phyloP scores from a whole-genome alignment of 495 filamentous ascomycete species.

The Aspergillus asperescens region DNA sequence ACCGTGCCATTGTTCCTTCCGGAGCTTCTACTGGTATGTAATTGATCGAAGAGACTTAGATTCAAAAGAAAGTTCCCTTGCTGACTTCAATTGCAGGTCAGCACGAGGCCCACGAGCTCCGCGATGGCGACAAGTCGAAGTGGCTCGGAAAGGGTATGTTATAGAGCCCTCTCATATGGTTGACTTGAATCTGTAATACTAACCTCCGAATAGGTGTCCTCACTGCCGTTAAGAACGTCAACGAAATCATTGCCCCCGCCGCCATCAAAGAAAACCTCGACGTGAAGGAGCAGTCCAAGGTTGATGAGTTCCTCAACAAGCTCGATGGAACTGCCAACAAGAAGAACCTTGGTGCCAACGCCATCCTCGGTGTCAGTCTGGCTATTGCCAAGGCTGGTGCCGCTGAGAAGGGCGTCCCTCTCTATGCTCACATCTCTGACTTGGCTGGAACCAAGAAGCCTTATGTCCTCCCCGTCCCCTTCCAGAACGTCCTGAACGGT shows the following conservation, averaged over 20 bases:
- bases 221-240: conserved; percentile 95
- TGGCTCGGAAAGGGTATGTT: conserved; percentile 86
- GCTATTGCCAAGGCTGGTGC: conserved; percentile 97
- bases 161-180: neutral
- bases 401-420: conserved; percentile 95
- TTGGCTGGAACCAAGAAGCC: conserved; percentile 99
- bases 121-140: conserved; percentile 95
- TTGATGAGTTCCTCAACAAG: conserved; percentile 92
- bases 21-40: conserved; percentile 90
- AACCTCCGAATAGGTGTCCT: conserved; percentile 55
- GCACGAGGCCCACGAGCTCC: conserved; percentile 97
- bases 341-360: conserved; percentile 96
- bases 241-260: conserved; percentile 83
- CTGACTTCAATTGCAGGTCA: conserved; percentile 56
- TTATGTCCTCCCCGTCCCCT: conserved; percentile 97
- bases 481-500: conserved; percentile 99
- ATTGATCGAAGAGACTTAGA: neutral
- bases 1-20: conserved; percentile 98
- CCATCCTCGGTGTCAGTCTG: conserved; percentile 93
- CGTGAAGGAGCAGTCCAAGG: conserved; percentile 91
- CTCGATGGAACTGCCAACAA: conserved; percentile 97
- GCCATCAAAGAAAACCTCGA: conserved; percentile 90
- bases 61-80: neutral
- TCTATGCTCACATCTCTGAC: conserved; percentile 97
- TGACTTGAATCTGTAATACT: neutral